Conservation (phyloP, 2,329 filamentous ascomycete species). For the Helminthosporium solani region DNA sequence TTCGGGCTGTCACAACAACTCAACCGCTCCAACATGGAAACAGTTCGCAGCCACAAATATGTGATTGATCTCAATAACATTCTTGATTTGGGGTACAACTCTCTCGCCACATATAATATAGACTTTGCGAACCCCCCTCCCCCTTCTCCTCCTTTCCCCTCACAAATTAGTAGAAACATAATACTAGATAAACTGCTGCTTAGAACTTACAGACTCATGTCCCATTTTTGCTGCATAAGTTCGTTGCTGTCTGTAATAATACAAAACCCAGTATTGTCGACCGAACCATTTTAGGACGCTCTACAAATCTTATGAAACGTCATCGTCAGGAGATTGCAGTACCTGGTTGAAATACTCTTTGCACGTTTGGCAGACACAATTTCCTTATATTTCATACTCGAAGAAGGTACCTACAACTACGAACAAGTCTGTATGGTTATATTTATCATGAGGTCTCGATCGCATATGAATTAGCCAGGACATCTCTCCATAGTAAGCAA, state of each 20-base stretch:
- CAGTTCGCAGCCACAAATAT: too few species aligned
- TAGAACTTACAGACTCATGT: neutral
- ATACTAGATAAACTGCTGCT: too few species aligned
- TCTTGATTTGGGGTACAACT: too few species aligned
- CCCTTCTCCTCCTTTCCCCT: too few species aligned
- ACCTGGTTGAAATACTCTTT: constrained; percentile 15
- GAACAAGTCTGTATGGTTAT: constrained; percentile 9
- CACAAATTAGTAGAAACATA: too few species aligned
- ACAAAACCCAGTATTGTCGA: constrained; percentile 26
- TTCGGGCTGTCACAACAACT: neutral
- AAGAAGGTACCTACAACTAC: constrained; percentile 21
- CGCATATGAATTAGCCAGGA: constrained; percentile 19
- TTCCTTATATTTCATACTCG: constrained; percentile 23
- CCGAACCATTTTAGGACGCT: constrained; percentile 19
- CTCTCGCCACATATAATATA: too few species aligned
- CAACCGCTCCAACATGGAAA: neutral
- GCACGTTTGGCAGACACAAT: constrained; percentile 20
- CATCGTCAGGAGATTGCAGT: neutral
- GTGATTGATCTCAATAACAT: too few species aligned
- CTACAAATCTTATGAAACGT: constrained; percentile 16
- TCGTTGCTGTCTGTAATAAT: neutral
- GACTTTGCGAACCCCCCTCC: neutral
- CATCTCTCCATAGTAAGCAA: constrained; percentile 16
- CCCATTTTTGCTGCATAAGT: neutral
- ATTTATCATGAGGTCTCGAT: constrained; percentile 15